Base-by-base conservation (phyloP, 1,284 basidiomycete genomes). In the Rhodotorula sp. region DNA sequence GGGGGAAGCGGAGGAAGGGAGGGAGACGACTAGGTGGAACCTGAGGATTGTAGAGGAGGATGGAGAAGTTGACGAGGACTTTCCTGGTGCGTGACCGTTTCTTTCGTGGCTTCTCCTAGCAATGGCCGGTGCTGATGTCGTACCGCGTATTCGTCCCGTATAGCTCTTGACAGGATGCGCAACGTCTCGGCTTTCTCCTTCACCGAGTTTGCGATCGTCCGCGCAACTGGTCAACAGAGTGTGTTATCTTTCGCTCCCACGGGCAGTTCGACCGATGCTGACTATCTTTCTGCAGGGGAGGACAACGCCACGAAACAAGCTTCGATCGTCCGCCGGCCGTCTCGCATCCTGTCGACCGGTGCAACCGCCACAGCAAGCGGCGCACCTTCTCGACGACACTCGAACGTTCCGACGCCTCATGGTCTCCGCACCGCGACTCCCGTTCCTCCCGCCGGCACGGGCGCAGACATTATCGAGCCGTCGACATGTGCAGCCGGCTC, bases 1-100 rank as follows among this genome's bases (percentile, higher is more conserved):
- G 37, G 22, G 20, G 7, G 75, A 76, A 47, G 64, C 68, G 44
- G 20, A 30, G n/a, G 61, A 59, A 18, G 90, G 67, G 84, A 86
- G 44, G 26, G 87, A 86, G 74, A 90, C 91, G 0, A 84, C 91
- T 2, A 93, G 91, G 1, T 99, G 95, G 94, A 88, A 92, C n/a
- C 80, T 99, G 80, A 84, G 93, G 68, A 94, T 99, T 66, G 92
- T 94, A 13, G 95, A 99, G 78, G 92, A 63, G 15, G 57, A 98
- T 79, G 96, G 96, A 24, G 93, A 97, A 80, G 93, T 98, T 0
- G 96, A 99, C 79, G 95, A 98, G 79, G 96, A 99, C 80, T 99
- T 95, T 77, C 95, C 96, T 40, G 88, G 92, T 94, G 63, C 67
- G 81, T 78, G 24, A 22, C 5, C 8, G n/a, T 50, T 6, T 47